Evolutionary conservation across 805 yeast species (phyloP), one percentile per base, ranked within the genome.

Genomic region (Lachancea sp.): DNA sequence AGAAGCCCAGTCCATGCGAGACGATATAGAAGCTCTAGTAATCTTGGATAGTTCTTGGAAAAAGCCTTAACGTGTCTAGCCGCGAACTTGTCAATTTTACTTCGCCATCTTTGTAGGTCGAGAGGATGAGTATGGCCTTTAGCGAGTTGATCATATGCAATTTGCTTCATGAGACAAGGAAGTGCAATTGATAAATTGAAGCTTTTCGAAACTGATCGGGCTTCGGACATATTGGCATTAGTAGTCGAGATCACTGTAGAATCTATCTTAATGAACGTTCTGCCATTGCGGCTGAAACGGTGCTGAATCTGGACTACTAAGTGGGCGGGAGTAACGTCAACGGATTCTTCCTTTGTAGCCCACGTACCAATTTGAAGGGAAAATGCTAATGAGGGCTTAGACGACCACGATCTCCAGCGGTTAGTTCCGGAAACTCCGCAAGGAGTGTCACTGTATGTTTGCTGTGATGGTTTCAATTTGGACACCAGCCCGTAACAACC

Each of bases 1-100:
- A 54, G 28, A 3, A 54, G 35, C 2, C 46, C 37, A 2, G 55
- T 49, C 37, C 48, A 43, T 26, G 45, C 41, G 19, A 53, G 26
- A 17, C 38, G 42, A 36, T 50, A 51, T 9, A 40, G 29, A 9
- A 32, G 29, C 34, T 42, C 44, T 19, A 47, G 20, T 13, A 45
- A 37, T 6, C 36, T 37, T 8, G 21, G 11, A 21, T 25, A 23
- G 23, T 28, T 25, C 22, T 23, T 33, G 6, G 36, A 29, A 4
- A 18, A 13, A 4, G 26, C 13, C 13, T 39, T 33, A 29, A 19
- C 28, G 23, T 39, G 42, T 12, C 36, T 12, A 3, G 42, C 42
- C 11, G 38, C 43, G 23, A 42, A 38, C 13, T 15, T 36, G 34
- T 46, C 46, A 21, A 49, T 23, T n/a, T 37, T 39, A 12, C 26